These are phyloP conservation scores for Zymoseptoria tritici DNA, from an alignment of 2,329 filamentous ascomycete species.

Conservation along the genomic window DNA sequence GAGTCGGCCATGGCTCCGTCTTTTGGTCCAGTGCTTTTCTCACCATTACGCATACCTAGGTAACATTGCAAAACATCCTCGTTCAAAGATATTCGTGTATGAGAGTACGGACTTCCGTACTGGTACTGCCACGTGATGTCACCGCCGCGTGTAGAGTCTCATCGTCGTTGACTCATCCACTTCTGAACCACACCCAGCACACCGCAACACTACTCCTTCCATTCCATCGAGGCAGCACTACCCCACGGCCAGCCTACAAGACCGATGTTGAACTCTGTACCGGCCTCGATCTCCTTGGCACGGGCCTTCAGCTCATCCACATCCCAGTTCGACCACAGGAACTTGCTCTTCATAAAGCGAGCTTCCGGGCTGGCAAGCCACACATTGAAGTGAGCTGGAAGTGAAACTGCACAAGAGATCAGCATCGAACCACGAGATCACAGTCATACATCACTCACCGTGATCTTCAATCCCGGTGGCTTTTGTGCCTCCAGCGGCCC, in stretches of 20 bases:
- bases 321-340: slow-evolving; percentile 27
- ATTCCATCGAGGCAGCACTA: neutral
- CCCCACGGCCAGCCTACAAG: slow-evolving; percentile 8
- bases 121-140: neutral
- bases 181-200: neutral
- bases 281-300: slow-evolving; percentile 12
- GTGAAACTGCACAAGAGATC: slow-evolving; percentile 17
- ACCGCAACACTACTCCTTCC: neutral
- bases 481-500: slow-evolving; percentile 3
- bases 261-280: slow-evolving; percentile 14
- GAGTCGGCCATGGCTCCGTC: neutral
- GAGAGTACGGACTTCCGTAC: neutral
- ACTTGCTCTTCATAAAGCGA: slow-evolving; percentile 15
- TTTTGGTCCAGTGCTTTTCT: no score
- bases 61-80: no score
- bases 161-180: neutral
- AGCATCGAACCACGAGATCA: slow-evolving; percentile 1
- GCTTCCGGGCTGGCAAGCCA: slow-evolving; percentile 29
- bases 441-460: neutral
- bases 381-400: slow-evolving; percentile 27
- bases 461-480: slow-evolving; percentile 6
- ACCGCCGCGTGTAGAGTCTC: neutral
- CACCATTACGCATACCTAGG: no score
- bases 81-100: neutral
- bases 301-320: slow-evolving; percentile 26